Evolutionary conservation across 306 rosid genomes (phyloP), one percentile per base, ranked within the genome.

Genomic region (Rosa lucieae): DNA sequence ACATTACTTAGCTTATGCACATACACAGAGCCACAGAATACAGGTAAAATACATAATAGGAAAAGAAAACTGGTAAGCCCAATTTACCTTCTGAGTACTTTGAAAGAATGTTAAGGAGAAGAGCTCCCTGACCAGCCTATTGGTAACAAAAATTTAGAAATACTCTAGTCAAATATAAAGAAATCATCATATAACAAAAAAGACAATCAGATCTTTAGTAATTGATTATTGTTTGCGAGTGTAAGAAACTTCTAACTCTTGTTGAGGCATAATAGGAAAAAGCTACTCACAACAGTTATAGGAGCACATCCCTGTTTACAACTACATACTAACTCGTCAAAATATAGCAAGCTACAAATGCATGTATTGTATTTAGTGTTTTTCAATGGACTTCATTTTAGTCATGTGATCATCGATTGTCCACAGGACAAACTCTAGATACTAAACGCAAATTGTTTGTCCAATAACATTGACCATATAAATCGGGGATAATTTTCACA

Each of bases 61-160:
- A 67, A 40, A 63, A 76, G 17, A 59, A 58, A 73, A 53, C 67
- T 32, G 67, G 69, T 70, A 77, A 69, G 29, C 44, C 44, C 48
- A 76, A 80, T 12, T 77, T 85, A 96, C 99, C 99, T 88, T 96
- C 98, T 78, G 88, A 86, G 67, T 90, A 96, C 82, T 96, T 96
- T 49, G 99, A 91, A 84, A 96, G 97, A 84, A 96, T 91, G 83
- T 96, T 93, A 80, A 96, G 88, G 70, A 96, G 96, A 84, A 96
- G 96, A 78, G 98, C 97, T 76, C 99, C 98, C 85, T 96, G 99
- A 78, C 97, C 98, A 82, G 97, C 97, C 99, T 96, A 72, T 77
- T 73, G 77, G 76, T 74, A 77, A 77, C 56, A 73, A 80, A 39
- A 75, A 44, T 40, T 67, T 17, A 26, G 68, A 81, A 80, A 35